These are phyloP conservation scores for Lachnellula arida DNA, from an alignment of 2,329 filamentous ascomycete genomes.

Conservation along the genomic window DNA sequence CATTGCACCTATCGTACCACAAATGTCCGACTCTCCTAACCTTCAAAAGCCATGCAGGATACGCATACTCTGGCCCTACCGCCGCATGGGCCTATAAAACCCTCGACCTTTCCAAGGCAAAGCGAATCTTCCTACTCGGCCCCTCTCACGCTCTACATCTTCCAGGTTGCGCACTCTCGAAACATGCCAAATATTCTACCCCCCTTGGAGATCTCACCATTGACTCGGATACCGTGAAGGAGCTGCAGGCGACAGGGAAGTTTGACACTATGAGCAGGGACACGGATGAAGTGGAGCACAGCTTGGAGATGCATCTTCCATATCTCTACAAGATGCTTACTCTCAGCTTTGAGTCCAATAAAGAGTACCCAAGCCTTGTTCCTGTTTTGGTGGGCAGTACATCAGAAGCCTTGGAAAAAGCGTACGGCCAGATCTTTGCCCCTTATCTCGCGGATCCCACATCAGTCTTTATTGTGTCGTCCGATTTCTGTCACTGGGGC, in stretches of 20 bases:
- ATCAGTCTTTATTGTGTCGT: conserved; percentile 84
- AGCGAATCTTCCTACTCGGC: conserved; percentile 86
- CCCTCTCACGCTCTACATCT: conserved; percentile 89
- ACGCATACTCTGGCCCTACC: conserved; percentile 83
- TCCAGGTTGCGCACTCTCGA: conserved; percentile 69
- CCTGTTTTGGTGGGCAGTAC: conserved; percentile 85
- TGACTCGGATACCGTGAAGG: conserved; percentile 51
- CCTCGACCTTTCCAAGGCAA: conserved; percentile 75
- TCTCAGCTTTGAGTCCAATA: conserved; percentile 43
- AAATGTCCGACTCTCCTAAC: conserved; percentile 5
- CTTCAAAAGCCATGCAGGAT: conserved; percentile 76
- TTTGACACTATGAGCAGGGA: conserved; percentile 60
- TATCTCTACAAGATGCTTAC: conserved; percentile 78
- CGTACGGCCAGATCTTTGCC: conserved; percentile 65
- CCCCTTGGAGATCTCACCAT: conserved; percentile 67
- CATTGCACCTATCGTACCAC: not conserved
- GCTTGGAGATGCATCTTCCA: conserved; percentile 92
- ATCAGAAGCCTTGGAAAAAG: conserved; percentile 58
- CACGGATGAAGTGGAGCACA: conserved; percentile 81
- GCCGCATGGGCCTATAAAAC: conserved; percentile 93
- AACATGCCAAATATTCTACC: conserved; percentile 65
- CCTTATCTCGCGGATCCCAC: conserved; percentile 71
- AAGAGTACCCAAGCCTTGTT: conserved; percentile 67
- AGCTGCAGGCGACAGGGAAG: conserved; percentile 47
- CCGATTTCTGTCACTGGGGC: conserved; percentile 98